Evolutionary conservation across 306 rosid species (phyloP).

Genomic region (Cucurbita ficifolia): DNA sequence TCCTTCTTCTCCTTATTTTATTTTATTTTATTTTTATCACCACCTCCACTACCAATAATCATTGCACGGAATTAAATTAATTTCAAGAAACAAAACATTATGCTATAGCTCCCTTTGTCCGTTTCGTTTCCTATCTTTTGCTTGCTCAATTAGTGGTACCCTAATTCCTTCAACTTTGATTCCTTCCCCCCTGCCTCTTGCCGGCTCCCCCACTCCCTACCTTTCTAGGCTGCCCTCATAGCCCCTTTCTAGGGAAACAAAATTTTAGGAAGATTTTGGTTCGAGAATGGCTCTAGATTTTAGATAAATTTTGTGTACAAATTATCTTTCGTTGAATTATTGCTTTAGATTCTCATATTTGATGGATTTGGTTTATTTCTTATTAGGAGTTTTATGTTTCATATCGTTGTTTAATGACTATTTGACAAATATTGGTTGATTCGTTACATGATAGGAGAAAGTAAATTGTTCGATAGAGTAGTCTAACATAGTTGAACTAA

Average conservation of each 20-base stretch:
- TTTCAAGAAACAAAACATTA: slow-evolving; percentile 22
- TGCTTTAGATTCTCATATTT: not conserved
- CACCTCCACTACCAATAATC: slow-evolving; percentile 37
- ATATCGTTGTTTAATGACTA: not conserved
- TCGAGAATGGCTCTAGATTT: not conserved
- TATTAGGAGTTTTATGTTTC: too few relatives aligned
- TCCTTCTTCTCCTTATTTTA: not conserved
- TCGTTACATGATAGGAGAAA: not conserved
- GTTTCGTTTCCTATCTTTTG: not conserved
- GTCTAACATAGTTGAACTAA: not conserved
- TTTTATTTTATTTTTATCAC: slow-evolving; percentile 3
- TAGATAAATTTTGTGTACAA: not conserved
- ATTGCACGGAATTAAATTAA: slow-evolving; percentile 42
- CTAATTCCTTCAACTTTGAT: slow-evolving; percentile 2
- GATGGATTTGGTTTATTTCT: too few relatives aligned
- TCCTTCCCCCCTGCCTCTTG: not conserved
- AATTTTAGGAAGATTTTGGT: not conserved
- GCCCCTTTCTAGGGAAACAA: not conserved
- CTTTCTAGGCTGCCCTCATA: not conserved
- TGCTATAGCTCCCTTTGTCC: slow-evolving; percentile 18
- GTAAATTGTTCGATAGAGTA: not conserved
- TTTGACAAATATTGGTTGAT: not conserved
- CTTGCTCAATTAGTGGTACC: slow-evolving; percentile 29
- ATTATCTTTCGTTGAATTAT: not conserved
- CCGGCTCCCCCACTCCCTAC: not conserved